A percentile compares a stretch with the other conserved stretches of the same genome.
phyloP scores from a whole-genome alignment of 345 rosid genomes.

The Noccaea bulbosa region DNA sequence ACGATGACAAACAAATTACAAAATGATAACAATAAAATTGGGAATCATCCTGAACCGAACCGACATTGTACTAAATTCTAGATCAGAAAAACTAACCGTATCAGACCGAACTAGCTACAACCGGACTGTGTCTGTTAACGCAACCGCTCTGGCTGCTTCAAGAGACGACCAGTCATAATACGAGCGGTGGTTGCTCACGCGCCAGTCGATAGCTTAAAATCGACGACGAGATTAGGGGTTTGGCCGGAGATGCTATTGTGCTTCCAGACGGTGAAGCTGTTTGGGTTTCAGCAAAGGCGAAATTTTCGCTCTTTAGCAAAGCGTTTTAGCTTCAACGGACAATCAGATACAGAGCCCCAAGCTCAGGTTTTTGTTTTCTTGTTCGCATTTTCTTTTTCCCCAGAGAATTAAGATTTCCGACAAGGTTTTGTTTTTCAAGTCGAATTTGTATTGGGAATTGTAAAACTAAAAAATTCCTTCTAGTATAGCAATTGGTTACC shows the following conservation, averaged over 20 bases:
- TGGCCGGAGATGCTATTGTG: conserved; percentile 30
- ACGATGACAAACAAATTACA: background rate
- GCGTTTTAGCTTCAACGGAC: conserved; percentile 8
- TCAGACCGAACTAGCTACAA: no score
- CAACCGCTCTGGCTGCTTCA: background rate
- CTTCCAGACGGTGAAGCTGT: conserved; percentile 22
- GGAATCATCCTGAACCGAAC: background rate
- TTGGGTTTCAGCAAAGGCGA: conserved; percentile 17
- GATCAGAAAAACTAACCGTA: background rate
- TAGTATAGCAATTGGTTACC: background rate
- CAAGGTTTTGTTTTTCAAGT: background rate
- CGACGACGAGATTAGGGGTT: background rate
- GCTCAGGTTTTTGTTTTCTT: conserved; percentile 33
- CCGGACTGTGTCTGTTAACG: conserved; percentile 12
- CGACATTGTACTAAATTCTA: background rate
- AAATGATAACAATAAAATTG: background rate
- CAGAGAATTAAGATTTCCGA: background rate
- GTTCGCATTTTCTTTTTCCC: background rate
- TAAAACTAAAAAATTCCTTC: background rate
- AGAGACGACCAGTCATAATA: background rate
- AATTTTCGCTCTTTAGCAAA: conserved; percentile 16
- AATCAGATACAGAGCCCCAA: conserved; percentile 9
- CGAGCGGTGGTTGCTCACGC: conserved; percentile 13
- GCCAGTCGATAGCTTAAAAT: background rate
- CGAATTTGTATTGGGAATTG: background rate